Evolutionary conservation across 176 grass and related monocot species (phyloP), one percentile per base, ranked within the genome.

Genomic region (Musa itinerans): DNA sequence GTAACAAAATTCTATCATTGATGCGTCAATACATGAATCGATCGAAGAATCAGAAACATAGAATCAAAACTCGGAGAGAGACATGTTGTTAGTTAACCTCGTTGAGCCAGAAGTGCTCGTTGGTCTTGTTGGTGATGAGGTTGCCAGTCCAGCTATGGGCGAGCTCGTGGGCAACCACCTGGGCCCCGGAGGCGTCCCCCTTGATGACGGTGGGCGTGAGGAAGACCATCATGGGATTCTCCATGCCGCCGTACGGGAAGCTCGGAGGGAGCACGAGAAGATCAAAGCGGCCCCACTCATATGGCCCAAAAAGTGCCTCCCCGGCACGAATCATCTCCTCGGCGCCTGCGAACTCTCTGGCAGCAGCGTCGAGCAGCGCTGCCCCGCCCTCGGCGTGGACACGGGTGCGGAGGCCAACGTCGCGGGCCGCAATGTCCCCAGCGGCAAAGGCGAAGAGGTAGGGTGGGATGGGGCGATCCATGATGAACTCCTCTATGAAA

Each of bases 51-150:
- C 11, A 8, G 17, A 50, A 50, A 81, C 2, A 1, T 43, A 14
- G 9, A 73, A 62, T n/a, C 9, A 49, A 55, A 72, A 51, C 34
- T 43, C 4, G 4, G 34, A 0, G 34, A 43, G 4, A 43, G 34
- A 43, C 3, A 43, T 43, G 34, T 29, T 65, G 63, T 19, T 50
- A 75, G 16, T 8, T 82, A 63, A 92, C 92, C 88, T 98, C 90
- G 53, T 98, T 98, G 15, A 98, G 88, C 94, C 94, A 98, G 82
- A 93, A 98, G 54, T 98, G 90, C 70, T 93, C 88, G 21, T 98
- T 93, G 34, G 94, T 98, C 78, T 93, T 98, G 84, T 98, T 98
- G 66, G 90, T 93, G 24, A 98, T 98, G 7, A 98, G 73, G 67
- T 98, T 98, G 24, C 90, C 90, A 0, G 90, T 98, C 90, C 94